Conservation (phyloP, 345 rosid species). For the Corymbia maculata region DNA sequence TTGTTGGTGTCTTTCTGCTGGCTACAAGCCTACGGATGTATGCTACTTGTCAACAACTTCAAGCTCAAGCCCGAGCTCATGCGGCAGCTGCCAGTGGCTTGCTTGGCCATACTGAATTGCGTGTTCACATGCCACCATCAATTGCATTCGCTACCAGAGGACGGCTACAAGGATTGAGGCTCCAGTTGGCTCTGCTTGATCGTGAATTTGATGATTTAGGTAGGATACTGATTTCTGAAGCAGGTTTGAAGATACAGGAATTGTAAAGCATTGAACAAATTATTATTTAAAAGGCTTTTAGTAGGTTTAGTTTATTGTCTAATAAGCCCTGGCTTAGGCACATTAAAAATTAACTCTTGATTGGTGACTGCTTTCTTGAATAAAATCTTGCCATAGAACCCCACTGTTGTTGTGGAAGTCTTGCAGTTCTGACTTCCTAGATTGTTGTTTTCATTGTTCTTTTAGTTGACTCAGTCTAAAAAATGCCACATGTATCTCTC, state of each 20-base stretch:
- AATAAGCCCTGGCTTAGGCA: background rate
- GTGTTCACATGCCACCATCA: constrained; percentile 86
- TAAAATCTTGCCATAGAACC: background rate
- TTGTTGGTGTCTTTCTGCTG: constrained; percentile 81
- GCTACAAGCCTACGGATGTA: constrained; percentile 90
- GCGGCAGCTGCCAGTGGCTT: constrained; percentile 83
- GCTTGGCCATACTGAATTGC: constrained; percentile 79
- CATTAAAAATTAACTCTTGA: background rate
- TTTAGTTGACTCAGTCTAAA: background rate
- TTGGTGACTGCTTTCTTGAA: background rate
- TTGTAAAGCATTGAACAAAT: background rate
- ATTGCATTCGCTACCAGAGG: constrained; percentile 88
- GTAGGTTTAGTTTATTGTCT: background rate
- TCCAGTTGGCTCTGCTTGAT: constrained; percentile 95
- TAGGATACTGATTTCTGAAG: constrained; percentile 3
- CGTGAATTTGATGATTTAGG: constrained; percentile 95
- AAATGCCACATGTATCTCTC: background rate
- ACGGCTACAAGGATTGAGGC: constrained; percentile 85
- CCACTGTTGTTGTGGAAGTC: background rate
- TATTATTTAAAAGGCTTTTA: background rate
- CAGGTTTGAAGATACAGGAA: background rate
- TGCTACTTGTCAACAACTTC: constrained; percentile 91
- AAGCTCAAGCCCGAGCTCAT: constrained; percentile 92
- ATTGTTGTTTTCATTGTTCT: background rate
- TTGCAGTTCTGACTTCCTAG: background rate